Evolutionary conservation across 2,329 filamentous ascomycete species (phyloP).

Genomic region (Grosmannia huntii): DNA sequence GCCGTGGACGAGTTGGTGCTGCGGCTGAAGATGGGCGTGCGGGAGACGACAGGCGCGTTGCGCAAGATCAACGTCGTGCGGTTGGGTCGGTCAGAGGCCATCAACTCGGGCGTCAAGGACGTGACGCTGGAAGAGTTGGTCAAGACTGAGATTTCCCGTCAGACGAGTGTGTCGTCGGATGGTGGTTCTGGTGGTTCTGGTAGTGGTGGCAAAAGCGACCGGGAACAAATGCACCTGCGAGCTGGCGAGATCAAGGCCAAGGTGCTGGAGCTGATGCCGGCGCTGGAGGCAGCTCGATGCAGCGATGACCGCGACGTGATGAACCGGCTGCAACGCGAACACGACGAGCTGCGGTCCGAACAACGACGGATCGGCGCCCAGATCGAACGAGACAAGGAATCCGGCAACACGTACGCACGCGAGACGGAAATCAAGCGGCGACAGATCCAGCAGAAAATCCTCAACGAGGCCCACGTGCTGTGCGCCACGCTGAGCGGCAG

Average conservation of each 20-base stretch:
- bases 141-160: slow-evolving; percentile 46
- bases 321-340: slow-evolving; percentile 56
- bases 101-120: slow-evolving; percentile 78
- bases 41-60: slow-evolving; percentile 56
- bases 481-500: slow-evolving; percentile 92
- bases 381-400: slow-evolving; percentile 81
- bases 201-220: slow-evolving; percentile 21
- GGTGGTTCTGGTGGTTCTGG: no score
- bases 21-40: slow-evolving; percentile 78
- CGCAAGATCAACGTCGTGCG: slow-evolving; percentile 80
- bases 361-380: slow-evolving; percentile 69
- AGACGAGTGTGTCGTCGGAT: background rate
- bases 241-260: slow-evolving; percentile 62
- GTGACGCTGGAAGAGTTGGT: slow-evolving; percentile 92
- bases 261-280: slow-evolving; percentile 56
- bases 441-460: slow-evolving; percentile 77
- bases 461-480: slow-evolving; percentile 82
- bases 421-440: slow-evolving; percentile 78
- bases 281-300: slow-evolving; percentile 54
- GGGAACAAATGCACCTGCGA: slow-evolving; percentile 49
- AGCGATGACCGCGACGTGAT: slow-evolving; percentile 33
- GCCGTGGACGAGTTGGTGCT: slow-evolving; percentile 94
- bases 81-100: slow-evolving; percentile 79
- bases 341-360: slow-evolving; percentile 54
- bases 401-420: slow-evolving; percentile 66